Conservation (phyloP, 768 basidiomycete genomes). For the Amanita rimosa region DNA sequence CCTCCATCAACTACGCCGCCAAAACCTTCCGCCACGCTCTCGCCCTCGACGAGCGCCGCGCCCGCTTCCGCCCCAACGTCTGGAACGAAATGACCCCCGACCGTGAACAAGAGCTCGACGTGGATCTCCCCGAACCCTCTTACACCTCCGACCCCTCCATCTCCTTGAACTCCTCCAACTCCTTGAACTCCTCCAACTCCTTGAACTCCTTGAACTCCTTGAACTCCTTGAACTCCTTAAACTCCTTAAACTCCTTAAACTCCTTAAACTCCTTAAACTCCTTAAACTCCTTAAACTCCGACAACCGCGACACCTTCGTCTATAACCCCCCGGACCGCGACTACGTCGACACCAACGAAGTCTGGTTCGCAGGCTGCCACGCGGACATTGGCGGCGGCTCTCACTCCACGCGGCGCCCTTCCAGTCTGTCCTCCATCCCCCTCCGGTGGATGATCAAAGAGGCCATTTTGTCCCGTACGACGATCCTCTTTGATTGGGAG, state of each 20-base stretch:
- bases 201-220: neutral
- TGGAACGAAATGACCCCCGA: slow-evolving; percentile 14
- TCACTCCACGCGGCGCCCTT: neutral
- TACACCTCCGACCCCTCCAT: too few relatives aligned
- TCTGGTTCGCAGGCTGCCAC: slow-evolving; percentile 26
- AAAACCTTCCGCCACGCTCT: slow-evolving; percentile 42
- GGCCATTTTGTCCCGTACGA: slow-evolving; percentile 30
- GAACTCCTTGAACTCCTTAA: neutral
- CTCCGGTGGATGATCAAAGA: slow-evolving; percentile 49
- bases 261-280: too few relatives aligned
- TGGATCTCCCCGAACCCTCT: neutral
- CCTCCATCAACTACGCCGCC: slow-evolving; percentile 31
- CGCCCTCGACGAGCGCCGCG: slow-evolving; percentile 41
- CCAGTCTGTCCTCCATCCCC: slow-evolving; percentile 26
- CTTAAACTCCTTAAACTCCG: neutral
- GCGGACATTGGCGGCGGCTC: slow-evolving; percentile 23
- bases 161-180: neutral
- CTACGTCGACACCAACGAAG: slow-evolving; percentile 2
- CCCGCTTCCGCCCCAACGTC: slow-evolving; percentile 36
- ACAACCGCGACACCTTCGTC: neutral
- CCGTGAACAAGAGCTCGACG: slow-evolving; percentile 19
- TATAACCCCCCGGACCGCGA: neutral
- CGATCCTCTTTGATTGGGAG: slow-evolving; percentile 30
- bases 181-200: too few relatives aligned
- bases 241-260: too few relatives aligned